Evolutionary conservation across 176 grass and related monocot species (phyloP).

Genomic region (Aegilops umbellulata): DNA sequence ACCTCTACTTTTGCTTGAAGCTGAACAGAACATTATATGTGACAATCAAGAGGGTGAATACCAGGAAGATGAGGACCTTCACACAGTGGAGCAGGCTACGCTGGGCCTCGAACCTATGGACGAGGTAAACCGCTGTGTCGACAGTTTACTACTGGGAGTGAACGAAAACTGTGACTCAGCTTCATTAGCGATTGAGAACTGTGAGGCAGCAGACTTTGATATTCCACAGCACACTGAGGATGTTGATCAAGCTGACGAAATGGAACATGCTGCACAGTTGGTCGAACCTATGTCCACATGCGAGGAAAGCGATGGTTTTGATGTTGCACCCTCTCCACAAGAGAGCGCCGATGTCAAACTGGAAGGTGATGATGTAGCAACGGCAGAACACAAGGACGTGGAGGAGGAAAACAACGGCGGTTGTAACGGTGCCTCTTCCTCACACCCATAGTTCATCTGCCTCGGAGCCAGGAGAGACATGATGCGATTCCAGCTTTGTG

Average conservation of each 20-base stretch:
- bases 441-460: not conserved
- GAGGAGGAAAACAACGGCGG: constrained; percentile 1
- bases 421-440: not conserved
- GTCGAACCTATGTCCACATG: constrained; percentile 29
- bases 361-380: not conserved
- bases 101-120: constrained; percentile 25
- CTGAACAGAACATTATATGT: constrained; percentile 21
- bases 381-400: not conserved
- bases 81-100: constrained; percentile 21
- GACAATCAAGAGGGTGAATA: constrained; percentile 36
- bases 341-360: constrained; percentile 1
- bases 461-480: not conserved
- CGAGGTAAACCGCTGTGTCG: constrained; percentile 11
- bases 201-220: constrained; percentile 9
- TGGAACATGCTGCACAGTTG: constrained; percentile 12
- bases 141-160: constrained; percentile 11
- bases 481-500: not conserved
- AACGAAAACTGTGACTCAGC: constrained; percentile 20
- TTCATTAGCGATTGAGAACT: constrained; percentile 12
- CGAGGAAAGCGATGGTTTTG: constrained; percentile 9
- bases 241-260: constrained; percentile 25
- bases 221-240: constrained; percentile 10
- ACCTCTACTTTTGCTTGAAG: constrained; percentile 22
- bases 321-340: not conserved
- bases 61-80: constrained; percentile 32